These are phyloP conservation scores for Monilinia aucupariae DNA, from an alignment of 2,329 filamentous ascomycete genomes.

Conservation along the genomic window DNA sequence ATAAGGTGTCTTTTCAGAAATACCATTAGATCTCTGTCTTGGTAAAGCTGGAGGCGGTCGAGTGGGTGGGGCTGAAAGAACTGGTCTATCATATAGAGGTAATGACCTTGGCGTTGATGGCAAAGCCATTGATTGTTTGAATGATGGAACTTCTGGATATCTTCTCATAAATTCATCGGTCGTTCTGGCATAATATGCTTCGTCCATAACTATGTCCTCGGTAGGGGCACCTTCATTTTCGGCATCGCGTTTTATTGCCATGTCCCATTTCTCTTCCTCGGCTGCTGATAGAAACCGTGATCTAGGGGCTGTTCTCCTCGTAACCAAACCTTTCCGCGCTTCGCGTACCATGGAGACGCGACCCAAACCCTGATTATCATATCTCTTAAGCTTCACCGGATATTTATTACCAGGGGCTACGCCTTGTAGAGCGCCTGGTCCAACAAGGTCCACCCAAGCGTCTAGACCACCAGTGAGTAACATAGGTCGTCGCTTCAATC, in stretches of 20 bases:
- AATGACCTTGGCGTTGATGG: slow-evolving; percentile 12
- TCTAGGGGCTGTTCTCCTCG: slow-evolving; percentile 42
- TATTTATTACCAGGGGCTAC: slow-evolving; percentile 45
- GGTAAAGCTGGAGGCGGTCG: slow-evolving; percentile 50
- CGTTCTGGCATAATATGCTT: slow-evolving; percentile 56
- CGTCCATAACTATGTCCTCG: slow-evolving; percentile 43
- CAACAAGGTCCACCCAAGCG: slow-evolving; percentile 81
- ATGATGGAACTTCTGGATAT: slow-evolving; percentile 65
- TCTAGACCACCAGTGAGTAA: slow-evolving; percentile 77
- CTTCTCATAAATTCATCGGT: slow-evolving; percentile 80
- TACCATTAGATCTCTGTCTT: slow-evolving; percentile 70
- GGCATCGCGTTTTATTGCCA: slow-evolving; percentile 63
- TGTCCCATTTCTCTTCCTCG: slow-evolving; percentile 76
- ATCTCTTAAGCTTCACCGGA: slow-evolving; percentile 38
- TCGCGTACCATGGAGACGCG: slow-evolving; percentile 45
- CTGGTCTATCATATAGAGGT: slow-evolving; percentile 30
- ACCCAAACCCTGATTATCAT: slow-evolving; percentile 40
- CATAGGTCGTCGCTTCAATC: slow-evolving; percentile 66
- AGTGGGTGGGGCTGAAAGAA: slow-evolving; percentile 35
- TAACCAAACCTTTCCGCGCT: slow-evolving; percentile 19
- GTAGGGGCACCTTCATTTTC: slow-evolving; percentile 37
- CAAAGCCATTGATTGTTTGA: slow-evolving; percentile 54
- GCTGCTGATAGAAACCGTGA: slow-evolving; percentile 69
- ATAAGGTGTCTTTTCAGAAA: slow-evolving; percentile 51
- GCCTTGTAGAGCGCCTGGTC: slow-evolving; percentile 45